Evolutionary conservation across 1,139 yeast species (phyloP), one percentile per base, ranked within the genome.

Genomic region (Petasospora fabianii): DNA sequence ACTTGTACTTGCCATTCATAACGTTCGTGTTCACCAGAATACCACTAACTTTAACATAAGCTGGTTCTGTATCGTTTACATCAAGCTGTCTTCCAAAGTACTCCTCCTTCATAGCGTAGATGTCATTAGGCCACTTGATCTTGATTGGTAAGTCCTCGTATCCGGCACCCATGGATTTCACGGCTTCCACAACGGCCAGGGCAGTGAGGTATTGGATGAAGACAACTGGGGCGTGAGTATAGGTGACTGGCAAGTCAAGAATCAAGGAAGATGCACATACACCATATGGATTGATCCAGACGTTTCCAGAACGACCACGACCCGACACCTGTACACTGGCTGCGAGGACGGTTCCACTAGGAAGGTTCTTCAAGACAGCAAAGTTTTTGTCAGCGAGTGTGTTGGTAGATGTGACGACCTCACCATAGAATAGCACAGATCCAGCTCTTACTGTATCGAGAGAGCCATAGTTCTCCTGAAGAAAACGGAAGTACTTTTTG

Each of bases 121-220:
- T 68, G 61, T 94, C 99, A 58, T 94, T 94, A 6, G 99, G 99
- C 99, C 99, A 94, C 58, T 94, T 94, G 46, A 94, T 73, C 41
- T 77, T 73, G 10, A 90, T 69, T 0, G 96, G 97, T 53, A 92
- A 62, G 39, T 79, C 81, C 27, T 77, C 80, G 57, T 80, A 84
- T 0, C 86, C 88, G 0, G 69, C 68, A 26, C 78, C 80, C 53
- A 87, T 80, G 3, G 76, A 68, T 30, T 76, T 62, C 12, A 92
- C 74, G 28, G 95, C 85, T 56, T 84, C 90, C 11, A 88, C 80
- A 41, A 84, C 72, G 0, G 97, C 97, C 42, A 94, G 65, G 34
- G 95, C 80, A 13, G 87, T 77, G 24, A 94, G 63, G 57, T 94
- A 94, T 59, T 94, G 99, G 21, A 90, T 69, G 43, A 94, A 86